Evolutionary conservation across 1,284 basidiomycete genomes (phyloP).

Genomic region (Nidula niveotomentosa): DNA sequence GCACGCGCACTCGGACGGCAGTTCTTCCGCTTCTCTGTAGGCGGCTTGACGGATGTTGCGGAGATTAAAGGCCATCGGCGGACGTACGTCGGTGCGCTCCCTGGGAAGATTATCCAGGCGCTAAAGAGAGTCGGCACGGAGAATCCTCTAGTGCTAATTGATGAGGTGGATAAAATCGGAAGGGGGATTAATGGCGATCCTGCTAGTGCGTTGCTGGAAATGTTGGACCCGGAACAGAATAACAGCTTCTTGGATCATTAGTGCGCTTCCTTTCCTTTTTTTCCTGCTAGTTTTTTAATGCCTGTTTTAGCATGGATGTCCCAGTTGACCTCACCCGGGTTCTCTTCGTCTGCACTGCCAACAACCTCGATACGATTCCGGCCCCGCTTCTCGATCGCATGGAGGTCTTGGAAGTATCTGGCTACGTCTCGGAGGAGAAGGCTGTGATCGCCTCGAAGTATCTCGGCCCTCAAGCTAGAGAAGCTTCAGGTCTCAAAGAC

Average conservation of each 20-base stretch:
- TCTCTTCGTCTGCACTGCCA: constrained; percentile 97
- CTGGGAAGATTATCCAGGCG: constrained; percentile 98
- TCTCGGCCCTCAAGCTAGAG: constrained; percentile 93
- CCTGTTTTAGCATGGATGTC: constrained; percentile 80
- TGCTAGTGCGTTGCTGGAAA: constrained; percentile 91
- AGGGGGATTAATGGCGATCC: constrained; percentile 96
- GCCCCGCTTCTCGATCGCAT: constrained; percentile 95
- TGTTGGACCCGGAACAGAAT: constrained; percentile 99
- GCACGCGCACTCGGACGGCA: constrained; percentile 83
- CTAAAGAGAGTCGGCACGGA: constrained; percentile 96
- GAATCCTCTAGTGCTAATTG: constrained; percentile 93
- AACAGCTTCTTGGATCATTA: constrained; percentile 96
- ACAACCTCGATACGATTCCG: constrained; percentile 94
- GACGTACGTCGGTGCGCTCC: constrained; percentile 96
- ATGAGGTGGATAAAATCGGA: constrained; percentile 98
- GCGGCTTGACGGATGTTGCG: constrained; percentile 95
- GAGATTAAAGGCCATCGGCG: constrained; percentile 99
- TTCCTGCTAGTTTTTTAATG: not conserved
- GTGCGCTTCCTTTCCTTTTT: constrained; percentile 41
- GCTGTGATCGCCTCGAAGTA: constrained; percentile 90
- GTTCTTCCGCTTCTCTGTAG: constrained; percentile 97
- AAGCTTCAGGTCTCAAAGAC: constrained; percentile 83
- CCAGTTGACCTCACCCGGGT: constrained; percentile 96
- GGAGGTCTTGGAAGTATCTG: constrained; percentile 97
- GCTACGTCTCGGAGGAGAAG: constrained; percentile 98